These are phyloP conservation scores for Anthracocystis setariae DNA, from an alignment of 1,284 basidiomycete genomes.

Conservation along the genomic window DNA sequence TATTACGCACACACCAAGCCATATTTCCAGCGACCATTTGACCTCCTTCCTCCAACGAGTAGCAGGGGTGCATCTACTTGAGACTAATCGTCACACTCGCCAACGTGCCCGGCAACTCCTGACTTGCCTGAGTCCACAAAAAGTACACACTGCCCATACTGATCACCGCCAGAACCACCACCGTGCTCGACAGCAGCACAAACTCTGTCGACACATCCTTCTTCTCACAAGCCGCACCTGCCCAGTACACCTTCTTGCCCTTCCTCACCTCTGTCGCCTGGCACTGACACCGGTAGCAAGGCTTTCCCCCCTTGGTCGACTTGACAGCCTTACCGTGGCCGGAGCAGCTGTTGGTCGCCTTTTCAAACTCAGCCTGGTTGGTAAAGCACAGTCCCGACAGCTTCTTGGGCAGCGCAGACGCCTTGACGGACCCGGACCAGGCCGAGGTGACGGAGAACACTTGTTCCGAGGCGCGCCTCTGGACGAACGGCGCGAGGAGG, in stretches of 20 bases:
- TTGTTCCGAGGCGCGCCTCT: constrained; percentile 14
- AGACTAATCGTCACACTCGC: constrained; percentile 56
- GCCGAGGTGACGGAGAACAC: neutral
- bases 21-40: too few species aligned
- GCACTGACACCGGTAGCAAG: constrained; percentile 63
- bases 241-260: constrained; percentile 52
- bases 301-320: constrained; percentile 48
- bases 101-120: constrained; percentile 57
- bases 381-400: constrained; percentile 50
- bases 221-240: constrained; percentile 64
- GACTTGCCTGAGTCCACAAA: constrained; percentile 46
- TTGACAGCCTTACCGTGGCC: constrained; percentile 57
- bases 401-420: constrained; percentile 30
- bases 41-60: too few species aligned
- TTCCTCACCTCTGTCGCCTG: constrained; percentile 34
- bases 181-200: constrained; percentile 52
- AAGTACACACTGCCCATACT: constrained; percentile 45
- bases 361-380: constrained; percentile 34
- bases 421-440: constrained; percentile 2
- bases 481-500: constrained; percentile 27
- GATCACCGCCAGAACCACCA: constrained; percentile 45
- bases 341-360: constrained; percentile 55
- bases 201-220: constrained; percentile 57
- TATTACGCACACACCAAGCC: too few species aligned
- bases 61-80: constrained; percentile 17